Evolutionary conservation across 345 rosid genomes (phyloP).

Genomic region (Angophora floribunda): DNA sequence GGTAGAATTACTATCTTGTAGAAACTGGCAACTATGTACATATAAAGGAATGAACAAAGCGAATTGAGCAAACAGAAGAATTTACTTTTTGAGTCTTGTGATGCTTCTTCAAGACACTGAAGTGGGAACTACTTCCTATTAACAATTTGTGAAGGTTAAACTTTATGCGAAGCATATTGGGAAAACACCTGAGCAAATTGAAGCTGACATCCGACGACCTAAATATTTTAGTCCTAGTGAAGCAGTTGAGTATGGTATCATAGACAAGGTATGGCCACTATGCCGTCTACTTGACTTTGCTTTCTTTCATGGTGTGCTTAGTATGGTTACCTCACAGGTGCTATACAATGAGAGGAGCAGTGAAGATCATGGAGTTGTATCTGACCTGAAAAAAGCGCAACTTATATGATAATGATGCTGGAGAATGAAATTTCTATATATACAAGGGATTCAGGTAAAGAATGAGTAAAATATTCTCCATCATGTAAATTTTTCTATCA

Average conservation of each 20-base stretch:
- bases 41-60: not conserved
- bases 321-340: slow-evolving; percentile 31
- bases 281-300: not conserved
- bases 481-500: not conserved
- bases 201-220: slow-evolving; percentile 72
- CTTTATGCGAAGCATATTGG: slow-evolving; percentile 64
- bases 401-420: slow-evolving; percentile 16
- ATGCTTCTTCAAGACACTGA: not conserved
- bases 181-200: slow-evolving; percentile 73
- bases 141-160: slow-evolving; percentile 37
- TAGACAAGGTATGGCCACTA: slow-evolving; percentile 56
- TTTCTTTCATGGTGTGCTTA: not conserved
- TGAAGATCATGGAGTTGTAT: slow-evolving; percentile 59
- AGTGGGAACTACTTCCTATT: not conserved
- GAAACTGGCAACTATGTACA: not conserved
- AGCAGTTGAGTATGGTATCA: slow-evolving; percentile 87
- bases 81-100: not conserved
- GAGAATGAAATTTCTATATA: not conserved
- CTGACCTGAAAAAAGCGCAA: slow-evolving; percentile 50
- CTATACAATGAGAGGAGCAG: slow-evolving; percentile 59
- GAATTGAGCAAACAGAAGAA: not conserved
- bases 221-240: slow-evolving; percentile 74
- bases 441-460: slow-evolving; percentile 4
- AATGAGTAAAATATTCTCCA: not conserved
- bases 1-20: not conserved